A percentile compares a stretch with the other conserved stretches of the same genome.
These are phyloP conservation scores for Saprolegnia diclina DNA, from an alignment of 352 stramenopile genomes.

Conservation along the genomic window DNA sequence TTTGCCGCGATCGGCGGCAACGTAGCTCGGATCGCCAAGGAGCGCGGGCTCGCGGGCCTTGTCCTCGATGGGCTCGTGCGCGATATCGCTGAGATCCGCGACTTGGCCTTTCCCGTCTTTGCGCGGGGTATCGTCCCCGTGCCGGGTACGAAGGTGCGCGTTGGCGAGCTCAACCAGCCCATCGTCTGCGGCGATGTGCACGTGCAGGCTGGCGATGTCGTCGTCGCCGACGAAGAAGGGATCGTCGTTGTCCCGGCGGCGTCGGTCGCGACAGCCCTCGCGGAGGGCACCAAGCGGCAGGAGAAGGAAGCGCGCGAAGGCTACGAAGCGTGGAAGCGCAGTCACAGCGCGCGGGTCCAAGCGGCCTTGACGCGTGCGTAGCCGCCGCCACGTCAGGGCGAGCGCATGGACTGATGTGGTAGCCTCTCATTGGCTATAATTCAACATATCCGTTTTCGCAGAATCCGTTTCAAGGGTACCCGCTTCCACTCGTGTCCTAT, in stretches of 20 bases:
- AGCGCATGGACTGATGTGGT: constrained; percentile 14
- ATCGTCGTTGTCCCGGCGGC: constrained; percentile 17
- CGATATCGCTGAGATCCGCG: constrained; percentile 25
- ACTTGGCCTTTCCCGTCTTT: constrained; percentile 24
- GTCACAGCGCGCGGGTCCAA: constrained; percentile 14
- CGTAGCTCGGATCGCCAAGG: constrained; percentile 26
- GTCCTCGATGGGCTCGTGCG: constrained; percentile 22
- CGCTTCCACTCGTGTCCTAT: neutral
- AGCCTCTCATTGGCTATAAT: constrained; percentile 9
- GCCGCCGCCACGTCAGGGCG: neutral
- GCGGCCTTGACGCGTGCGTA: neutral
- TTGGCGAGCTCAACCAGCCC: constrained; percentile 16
- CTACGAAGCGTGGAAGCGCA: constrained; percentile 19
- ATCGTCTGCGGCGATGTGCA: constrained; percentile 21
- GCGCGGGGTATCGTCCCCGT: constrained; percentile 23
- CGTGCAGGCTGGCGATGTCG: constrained; percentile 10
- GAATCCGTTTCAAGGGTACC: neutral
- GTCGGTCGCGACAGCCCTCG: neutral
- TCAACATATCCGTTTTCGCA: neutral
- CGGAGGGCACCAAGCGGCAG: constrained; percentile 9
- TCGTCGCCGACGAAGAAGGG: constrained; percentile 26
- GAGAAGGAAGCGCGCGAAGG: constrained; percentile 21
- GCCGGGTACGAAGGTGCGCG: constrained; percentile 14
- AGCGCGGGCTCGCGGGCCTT: constrained; percentile 18
- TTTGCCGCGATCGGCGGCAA: constrained; percentile 27